phyloP scores from a whole-genome alignment of 2,329 filamentous ascomycete genomes.

The Sphaerostilbella broomeana region DNA sequence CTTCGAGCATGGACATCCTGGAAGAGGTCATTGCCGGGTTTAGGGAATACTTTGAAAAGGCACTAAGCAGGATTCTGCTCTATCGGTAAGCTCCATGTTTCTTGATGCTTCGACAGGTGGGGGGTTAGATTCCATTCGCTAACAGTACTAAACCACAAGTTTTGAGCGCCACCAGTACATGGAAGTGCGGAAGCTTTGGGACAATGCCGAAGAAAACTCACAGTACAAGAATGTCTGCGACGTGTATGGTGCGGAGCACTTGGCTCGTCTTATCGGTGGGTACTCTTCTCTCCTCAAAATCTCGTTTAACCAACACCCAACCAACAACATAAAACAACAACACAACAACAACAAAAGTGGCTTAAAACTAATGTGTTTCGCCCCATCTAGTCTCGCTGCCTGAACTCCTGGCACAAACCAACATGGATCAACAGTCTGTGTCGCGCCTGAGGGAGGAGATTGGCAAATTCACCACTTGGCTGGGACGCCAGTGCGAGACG shows the following conservation, averaged over 20 bases:
- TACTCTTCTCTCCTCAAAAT: constrained; percentile 9
- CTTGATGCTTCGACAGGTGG: too few relatives aligned
- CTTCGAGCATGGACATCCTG: constrained; percentile 73
- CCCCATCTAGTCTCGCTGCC: constrained; percentile 67
- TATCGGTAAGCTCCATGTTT: constrained; percentile 54
- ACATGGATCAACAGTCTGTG: constrained; percentile 92
- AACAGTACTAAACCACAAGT: constrained; percentile 41
- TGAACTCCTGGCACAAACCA: constrained; percentile 91
- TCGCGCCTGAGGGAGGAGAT: constrained; percentile 85
- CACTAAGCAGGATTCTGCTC: constrained; percentile 77
- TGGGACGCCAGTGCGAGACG: constrained; percentile 65
- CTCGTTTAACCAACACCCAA: constrained; percentile 5
- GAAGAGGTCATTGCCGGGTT: constrained; percentile 83
- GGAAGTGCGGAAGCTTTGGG: constrained; percentile 66
- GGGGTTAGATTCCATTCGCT: too few relatives aligned
- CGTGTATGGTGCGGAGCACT: constrained; percentile 87
- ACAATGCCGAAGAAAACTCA: constrained; percentile 53
- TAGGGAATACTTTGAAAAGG: constrained; percentile 90
- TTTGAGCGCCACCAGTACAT: constrained; percentile 89
- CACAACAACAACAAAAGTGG: too few relatives aligned
- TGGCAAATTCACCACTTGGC: constrained; percentile 76
- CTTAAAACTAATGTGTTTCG: too few relatives aligned
- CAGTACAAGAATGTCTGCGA: constrained; percentile 68
- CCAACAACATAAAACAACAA: too few relatives aligned
- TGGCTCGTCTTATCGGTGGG: constrained; percentile 82